phyloP scores from a whole-genome alignment of 2,329 filamentous ascomycete species.

The Claviceps sp. region DNA sequence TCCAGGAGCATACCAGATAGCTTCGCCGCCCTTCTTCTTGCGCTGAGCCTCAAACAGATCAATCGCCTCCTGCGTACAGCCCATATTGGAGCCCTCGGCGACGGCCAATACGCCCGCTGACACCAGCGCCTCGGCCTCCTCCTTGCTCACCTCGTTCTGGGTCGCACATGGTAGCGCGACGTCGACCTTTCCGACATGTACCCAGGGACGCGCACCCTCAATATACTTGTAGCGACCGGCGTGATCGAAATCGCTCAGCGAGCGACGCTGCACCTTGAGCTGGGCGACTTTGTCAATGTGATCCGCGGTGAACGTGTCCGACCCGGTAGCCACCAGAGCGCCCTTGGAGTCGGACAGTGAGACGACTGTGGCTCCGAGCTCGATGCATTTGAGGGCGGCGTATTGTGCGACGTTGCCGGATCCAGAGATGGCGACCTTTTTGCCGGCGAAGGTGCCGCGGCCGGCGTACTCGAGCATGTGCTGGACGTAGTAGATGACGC shows the following conservation, averaged over 20 bases:
- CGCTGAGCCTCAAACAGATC: constrained; percentile 77
- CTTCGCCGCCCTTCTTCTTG: constrained; percentile 49
- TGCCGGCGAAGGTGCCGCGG: constrained; percentile 74
- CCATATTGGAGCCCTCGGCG: constrained; percentile 98
- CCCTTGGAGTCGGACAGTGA: constrained; percentile 92
- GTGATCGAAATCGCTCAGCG: constrained; percentile 59
- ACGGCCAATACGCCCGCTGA: constrained; percentile 68
- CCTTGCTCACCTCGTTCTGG: constrained; percentile 91
- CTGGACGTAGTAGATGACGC: constrained; percentile 89
- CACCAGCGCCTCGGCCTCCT: constrained; percentile 77
- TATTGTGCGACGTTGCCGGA: constrained; percentile 98
- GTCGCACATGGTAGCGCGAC: constrained; percentile 86
- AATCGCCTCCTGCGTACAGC: constrained; percentile 90
- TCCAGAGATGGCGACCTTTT: constrained; percentile 89
- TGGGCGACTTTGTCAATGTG: constrained; percentile 67
- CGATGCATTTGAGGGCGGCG: constrained; percentile 88
- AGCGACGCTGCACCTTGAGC: constrained; percentile 77
- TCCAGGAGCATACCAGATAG: constrained; percentile 92
- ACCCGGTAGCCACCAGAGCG: constrained; percentile 59
- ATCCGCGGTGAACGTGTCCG: constrained; percentile 57
- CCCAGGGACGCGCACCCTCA: constrained; percentile 79
- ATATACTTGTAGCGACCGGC: constrained; percentile 69
- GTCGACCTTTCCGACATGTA: constrained; percentile 78
- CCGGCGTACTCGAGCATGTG: constrained; percentile 92
- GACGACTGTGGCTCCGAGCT: constrained; percentile 84